phyloP scores from a whole-genome alignment of 192 early-diverging fungal species.

The Coemansia javaensis region DNA sequence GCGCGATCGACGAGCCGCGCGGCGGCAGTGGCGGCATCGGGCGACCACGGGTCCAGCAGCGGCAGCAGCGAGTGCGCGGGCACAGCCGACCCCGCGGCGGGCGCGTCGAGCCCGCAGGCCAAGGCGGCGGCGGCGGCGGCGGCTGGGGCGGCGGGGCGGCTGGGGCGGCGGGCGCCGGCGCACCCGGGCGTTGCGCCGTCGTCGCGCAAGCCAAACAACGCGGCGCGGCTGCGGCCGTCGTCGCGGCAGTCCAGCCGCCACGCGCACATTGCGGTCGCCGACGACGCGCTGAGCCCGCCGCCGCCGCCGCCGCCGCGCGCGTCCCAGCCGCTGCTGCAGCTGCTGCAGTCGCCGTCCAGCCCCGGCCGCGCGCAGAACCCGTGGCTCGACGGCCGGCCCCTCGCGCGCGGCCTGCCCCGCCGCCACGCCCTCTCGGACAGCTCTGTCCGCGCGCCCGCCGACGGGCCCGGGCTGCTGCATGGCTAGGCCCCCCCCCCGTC shows the following conservation, averaged over 20 bases:
- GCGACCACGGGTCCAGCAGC: conserved; percentile 3
- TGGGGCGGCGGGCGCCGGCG: conserved; percentile 28
- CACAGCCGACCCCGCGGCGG: not conserved
- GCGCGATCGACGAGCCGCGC: no score
- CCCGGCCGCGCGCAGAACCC: conserved; percentile 31
- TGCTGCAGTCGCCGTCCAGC: conserved; percentile 41
- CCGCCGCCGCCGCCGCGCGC: not conserved
- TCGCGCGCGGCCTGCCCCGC: conserved; percentile 8
- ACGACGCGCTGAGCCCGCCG: conserved; percentile 20
- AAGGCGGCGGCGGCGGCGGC: conserved; percentile 5
- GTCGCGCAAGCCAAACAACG: conserved; percentile 21
- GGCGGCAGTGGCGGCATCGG: not conserved
- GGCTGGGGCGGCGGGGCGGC: conserved; percentile 36
- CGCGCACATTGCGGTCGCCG: conserved; percentile 17
- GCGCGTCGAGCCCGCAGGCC: not conserved
- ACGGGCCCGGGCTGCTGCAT: not conserved
- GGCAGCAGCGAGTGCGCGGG: conserved; percentile 15
- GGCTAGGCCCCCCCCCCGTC: no score
- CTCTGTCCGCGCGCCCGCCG: conserved; percentile 2
- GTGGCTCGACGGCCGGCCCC: conserved; percentile 19
- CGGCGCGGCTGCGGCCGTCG: conserved; percentile 34
- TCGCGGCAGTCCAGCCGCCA: conserved; percentile 42
- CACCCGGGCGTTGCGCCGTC: conserved; percentile 8
- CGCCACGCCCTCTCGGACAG: conserved; percentile 41
- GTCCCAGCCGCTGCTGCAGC: conserved; percentile 1